Base-by-base conservation (phyloP, 2,329 filamentous ascomycete genomes). In the Pyricularia sp. region DNA sequence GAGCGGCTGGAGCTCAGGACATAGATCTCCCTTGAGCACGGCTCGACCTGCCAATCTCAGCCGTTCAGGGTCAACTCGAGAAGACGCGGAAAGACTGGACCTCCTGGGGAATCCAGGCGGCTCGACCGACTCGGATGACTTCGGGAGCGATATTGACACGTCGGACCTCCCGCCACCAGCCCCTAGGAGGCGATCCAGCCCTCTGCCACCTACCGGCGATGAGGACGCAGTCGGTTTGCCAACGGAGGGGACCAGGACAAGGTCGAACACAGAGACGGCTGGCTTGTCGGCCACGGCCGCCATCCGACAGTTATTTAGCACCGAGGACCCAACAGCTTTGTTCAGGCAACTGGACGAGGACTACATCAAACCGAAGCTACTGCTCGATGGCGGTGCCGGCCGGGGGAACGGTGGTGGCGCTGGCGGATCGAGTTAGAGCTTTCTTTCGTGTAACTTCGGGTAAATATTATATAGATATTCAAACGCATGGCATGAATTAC, bases 301-400 rank as follows among this genome's bases (percentile, higher is more conserved):
- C 0, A 86, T 97, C 66, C 86, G 87, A 65, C 89, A 93, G 72
- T 79, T 99, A 9, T 86, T 96, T 69, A 90, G 89, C 19, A 84
- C 89, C 0, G 91, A 96, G 63, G 94, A 99, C 74, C 92, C 96
- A 60, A 89, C 90, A 10, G 91, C 89, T 60, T 85, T 96, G 77
- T 96, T 99, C 75, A 88, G 87, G 69, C 93, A 96, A 76, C 79
- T 99, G 66, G 94, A 99, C 74, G 94, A 99, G 75, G 91, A 71
- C 65, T 71, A 67, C 64, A 71, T 70, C 66, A 70, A 69, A 67
- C 69, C 69, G 57, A 70, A 68, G 66, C 69, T 71, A 60, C 67
- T 71, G 62, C 68, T 71, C 63, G 70, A 71, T 66, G 68, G 68
- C 44, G 68, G 69, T 61, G 66, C 68, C 59, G 69, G 68, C 8